Base-by-base conservation (phyloP, 495 filamentous ascomycete genomes). In the Hyaloscypha finlandica region DNA sequence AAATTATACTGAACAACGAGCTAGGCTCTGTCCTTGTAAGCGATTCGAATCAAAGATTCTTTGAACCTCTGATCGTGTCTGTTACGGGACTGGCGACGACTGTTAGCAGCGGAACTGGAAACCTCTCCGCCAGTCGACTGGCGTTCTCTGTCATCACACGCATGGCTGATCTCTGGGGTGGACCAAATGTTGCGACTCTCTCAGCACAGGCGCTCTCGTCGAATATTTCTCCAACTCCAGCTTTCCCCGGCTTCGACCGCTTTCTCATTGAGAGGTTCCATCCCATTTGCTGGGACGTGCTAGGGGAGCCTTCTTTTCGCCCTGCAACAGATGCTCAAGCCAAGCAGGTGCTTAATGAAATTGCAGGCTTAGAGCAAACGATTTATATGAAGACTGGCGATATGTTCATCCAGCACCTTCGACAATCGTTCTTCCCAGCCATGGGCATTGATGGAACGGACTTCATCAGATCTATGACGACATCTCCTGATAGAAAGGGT, bases 191-290 rank as follows among this genome's bases (percentile, higher is more conserved):
- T 32, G 84, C 84, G 11, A 86, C 81, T 12, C 84, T 84, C 45
- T 76, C 77, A 33, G 74, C 76, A 39, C 77, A 78, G 61, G 82
- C 84, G 5, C 70, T 82, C 16, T 72, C 79, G 1, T 77, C 79
- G 8, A 73, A 71, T 5, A 71, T 75, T 16, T 74, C 78, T 6
- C 76, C 84, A 4, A 68, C 76, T 4, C 83, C 84, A 0, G 76
- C 75, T 22, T 86, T 99, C 32, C 90, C 92, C 22, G 96, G 95
- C n/a, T 98, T 99, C 74, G 92, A 96, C 67, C 85, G 84, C 48
- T 96, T 94, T 78, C 90, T 96, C 79, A 90, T 97, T 61, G 82
- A 87, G 31, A 86, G 89, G n/a, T 94, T 99, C 78, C 92, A 96
- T 20, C 85, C 92, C 0, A 79, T 94, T 35, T 92, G 90, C 74